Base-by-base conservation (phyloP, 2,329 filamentous ascomycete genomes). In the Botrytis tulipae region DNA sequence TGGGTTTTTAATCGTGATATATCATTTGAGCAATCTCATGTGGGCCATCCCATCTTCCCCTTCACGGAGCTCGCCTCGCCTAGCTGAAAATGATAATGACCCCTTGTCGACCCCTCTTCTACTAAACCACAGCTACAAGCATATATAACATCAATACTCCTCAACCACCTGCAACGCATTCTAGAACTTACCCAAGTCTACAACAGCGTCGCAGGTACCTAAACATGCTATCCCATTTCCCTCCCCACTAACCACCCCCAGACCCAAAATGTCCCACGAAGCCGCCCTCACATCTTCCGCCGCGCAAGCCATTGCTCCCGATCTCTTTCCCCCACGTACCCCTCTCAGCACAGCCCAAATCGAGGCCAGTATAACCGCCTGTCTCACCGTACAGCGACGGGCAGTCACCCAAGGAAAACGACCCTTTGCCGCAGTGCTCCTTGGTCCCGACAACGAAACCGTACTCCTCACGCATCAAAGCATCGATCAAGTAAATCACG, bases 401-500 rank as follows among this genome's bases (percentile, higher is more conserved):
- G 85, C 83, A 4, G 82, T 84, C 16, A 81, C 81, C 9, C 84
- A 86, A 75, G 81, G 81, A 69, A 87, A 87, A 78, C 81, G 85
- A 9, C 86, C 86, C 5, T 87, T 87, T 76, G 84, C 83, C 14
- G 85, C 84, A 1, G 81, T 84, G 44, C 82, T 88, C 18, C 77
- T 87, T 1, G 85, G 80, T 0, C 85, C 86, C 0, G 85, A 87
- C 80, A 86, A 87, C 76, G 80, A 82, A 76, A 86, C 84, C 0
- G 80, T 86, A 32, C 79, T 87, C 2, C 80, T 86, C 68, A 83
- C 82, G 46, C 86, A 87, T 75, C 84, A 85, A 76, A 86, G 85
- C 37, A 81, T 87, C 44, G 85, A 85, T 57, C 85, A 87, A 76
- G 84, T 87, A 67, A 85, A 87, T 74, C 86, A 87, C 76, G 86